Percentiles rank a stretch among this genome's conserved stretches.
These are phyloP conservation scores for Pseudohalonectria lignicola DNA, from an alignment of 2,329 filamentous ascomycete genomes.

Conservation along the genomic window DNA sequence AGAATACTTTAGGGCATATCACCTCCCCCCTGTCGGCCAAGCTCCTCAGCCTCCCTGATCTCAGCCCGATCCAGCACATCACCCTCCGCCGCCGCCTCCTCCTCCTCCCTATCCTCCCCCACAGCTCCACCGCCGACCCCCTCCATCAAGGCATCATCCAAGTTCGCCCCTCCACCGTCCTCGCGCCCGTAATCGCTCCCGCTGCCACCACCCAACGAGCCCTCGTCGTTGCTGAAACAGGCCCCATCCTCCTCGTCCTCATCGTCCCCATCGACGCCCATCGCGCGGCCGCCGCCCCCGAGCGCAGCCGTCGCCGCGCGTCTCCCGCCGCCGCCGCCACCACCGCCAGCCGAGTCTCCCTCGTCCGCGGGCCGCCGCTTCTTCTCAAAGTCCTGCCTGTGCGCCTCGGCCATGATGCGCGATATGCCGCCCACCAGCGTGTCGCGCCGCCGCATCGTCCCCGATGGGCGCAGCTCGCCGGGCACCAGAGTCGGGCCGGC, in stretches of 20 bases:
- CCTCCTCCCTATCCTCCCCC: too few relatives aligned
- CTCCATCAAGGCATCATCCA: too few relatives aligned
- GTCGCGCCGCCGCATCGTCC: constrained; percentile 18
- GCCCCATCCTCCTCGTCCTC: not conserved
- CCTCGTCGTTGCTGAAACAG: not conserved
- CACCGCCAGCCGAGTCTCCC: not conserved
- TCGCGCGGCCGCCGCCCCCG: not conserved
- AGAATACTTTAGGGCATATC: too few relatives aligned
- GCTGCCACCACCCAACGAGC: too few relatives aligned
- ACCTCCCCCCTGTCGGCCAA: too few relatives aligned
- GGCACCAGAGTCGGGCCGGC: not conserved
- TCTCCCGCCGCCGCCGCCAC: constrained; percentile 7
- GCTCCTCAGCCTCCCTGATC: too few relatives aligned
- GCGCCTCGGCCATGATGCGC: constrained; percentile 67
- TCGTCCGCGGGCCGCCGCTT: constrained; percentile 36
- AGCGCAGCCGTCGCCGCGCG: constrained; percentile 1
- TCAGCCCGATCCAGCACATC: too few relatives aligned
- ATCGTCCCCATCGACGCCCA: not conserved
- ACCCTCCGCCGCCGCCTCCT: too few relatives aligned
- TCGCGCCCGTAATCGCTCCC: too few relatives aligned
- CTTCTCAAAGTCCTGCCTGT: constrained; percentile 87
- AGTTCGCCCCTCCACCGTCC: too few relatives aligned
- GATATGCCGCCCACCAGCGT: constrained; percentile 17
- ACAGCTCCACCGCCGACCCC: too few relatives aligned
- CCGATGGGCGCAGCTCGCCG: not conserved